Evolutionary conservation across 768 basidiomycete species (phyloP).

Genomic region (Cyclocybe cylindracea): DNA sequence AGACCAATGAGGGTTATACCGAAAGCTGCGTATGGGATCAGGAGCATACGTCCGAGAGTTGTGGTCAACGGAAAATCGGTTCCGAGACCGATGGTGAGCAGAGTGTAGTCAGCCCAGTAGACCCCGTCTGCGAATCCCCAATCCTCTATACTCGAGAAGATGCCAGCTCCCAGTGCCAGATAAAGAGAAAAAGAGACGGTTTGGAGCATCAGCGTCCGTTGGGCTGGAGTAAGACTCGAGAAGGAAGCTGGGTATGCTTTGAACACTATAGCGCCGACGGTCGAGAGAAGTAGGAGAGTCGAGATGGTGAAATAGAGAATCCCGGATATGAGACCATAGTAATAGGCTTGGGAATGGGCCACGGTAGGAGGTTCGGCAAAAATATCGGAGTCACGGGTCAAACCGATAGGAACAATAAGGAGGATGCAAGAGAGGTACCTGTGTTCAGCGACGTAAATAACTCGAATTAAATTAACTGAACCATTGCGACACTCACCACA

Average conservation of each 20-base stretch:
- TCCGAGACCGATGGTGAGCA: conserved; percentile 42
- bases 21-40: conserved; percentile 39
- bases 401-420: conserved; percentile 33
- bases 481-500: conserved; percentile 30
- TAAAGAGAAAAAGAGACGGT: conserved; percentile 39
- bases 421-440: conserved; percentile 40
- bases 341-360: conserved; percentile 36
- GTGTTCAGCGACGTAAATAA: neutral
- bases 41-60: conserved; percentile 25
- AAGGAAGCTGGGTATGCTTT: conserved; percentile 38
- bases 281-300: conserved; percentile 30
- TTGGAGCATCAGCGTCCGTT: conserved; percentile 45
- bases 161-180: conserved; percentile 37
- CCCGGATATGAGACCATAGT: conserved; percentile 36
- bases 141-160: conserved; percentile 34
- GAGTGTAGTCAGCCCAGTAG: conserved; percentile 45
- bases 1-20: conserved; percentile 40
- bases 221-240: conserved; percentile 35
- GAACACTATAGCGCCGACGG: conserved; percentile 28
- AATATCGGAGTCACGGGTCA: conserved; percentile 21
- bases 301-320: conserved; percentile 29
- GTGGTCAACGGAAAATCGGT: conserved; percentile 35
- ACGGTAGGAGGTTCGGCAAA: conserved; percentile 3
- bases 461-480: neutral
- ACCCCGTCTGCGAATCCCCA: conserved; percentile 40